These are phyloP conservation scores for Picochlorum sp. DNA, from an alignment of 139 green algal species.

Conservation along the genomic window DNA sequence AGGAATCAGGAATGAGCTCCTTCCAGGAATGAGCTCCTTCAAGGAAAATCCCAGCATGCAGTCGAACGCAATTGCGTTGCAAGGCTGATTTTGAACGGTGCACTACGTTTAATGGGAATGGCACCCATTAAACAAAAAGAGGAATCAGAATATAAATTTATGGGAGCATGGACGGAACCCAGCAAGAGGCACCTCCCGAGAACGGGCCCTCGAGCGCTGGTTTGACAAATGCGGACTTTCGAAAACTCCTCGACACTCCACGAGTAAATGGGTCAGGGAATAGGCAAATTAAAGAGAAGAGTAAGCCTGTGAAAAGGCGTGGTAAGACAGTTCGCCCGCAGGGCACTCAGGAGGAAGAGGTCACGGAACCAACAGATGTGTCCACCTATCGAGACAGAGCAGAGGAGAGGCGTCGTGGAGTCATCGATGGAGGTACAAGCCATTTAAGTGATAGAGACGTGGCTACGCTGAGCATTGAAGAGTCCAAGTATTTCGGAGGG, in stretches of 20 bases:
- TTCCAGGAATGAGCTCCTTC: too few species aligned
- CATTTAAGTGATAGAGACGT: constrained; percentile 10
- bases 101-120: too few species aligned
- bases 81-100: too few species aligned
- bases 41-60: too few species aligned
- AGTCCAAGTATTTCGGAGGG: constrained; percentile 84
- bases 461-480: constrained; percentile 49
- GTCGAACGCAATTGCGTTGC: too few species aligned
- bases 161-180: too few species aligned
- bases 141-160: too few species aligned
- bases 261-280: neutral
- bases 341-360: neutral
- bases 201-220: neutral
- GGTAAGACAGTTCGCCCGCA: neutral
- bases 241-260: constrained; percentile 18
- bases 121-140: too few species aligned
- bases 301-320: neutral
- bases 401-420: constrained; percentile 52
- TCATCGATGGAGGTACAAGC: constrained; percentile 48
- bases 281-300: constrained; percentile 1
- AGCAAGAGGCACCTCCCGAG: too few species aligned
- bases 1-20: too few species aligned
- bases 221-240: constrained; percentile 26
- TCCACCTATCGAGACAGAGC: constrained; percentile 46
- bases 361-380: neutral